These are phyloP conservation scores for Populus deltoides DNA, from an alignment of 345 rosid genomes.

Conservation along the genomic window DNA sequence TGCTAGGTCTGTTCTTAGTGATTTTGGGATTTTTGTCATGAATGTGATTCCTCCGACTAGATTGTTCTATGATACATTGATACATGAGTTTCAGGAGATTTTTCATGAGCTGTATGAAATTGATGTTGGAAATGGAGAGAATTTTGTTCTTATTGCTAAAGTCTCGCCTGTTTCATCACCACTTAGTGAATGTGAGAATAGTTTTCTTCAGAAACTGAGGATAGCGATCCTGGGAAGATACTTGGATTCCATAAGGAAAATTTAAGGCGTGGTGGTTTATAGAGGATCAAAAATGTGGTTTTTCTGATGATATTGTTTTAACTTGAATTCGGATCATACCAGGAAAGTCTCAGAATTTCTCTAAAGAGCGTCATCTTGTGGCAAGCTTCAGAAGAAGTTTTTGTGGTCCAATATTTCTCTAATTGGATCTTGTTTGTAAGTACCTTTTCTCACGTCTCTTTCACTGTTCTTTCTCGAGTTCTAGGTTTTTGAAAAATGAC, in stretches of 20 bases:
- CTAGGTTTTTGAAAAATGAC: background rate
- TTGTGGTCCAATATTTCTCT: background rate
- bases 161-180: slow-evolving; percentile 15
- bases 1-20: slow-evolving; percentile 46
- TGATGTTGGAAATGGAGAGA: slow-evolving; percentile 66
- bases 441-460: too few relatives aligned
- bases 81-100: slow-evolving; percentile 32
- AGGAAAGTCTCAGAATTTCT: background rate
- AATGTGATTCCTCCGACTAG: slow-evolving; percentile 61
- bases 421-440: background rate
- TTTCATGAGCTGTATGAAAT: slow-evolving; percentile 71
- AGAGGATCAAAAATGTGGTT: background rate
- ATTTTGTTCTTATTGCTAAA: slow-evolving; percentile 57
- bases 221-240: slow-evolving; percentile 31
- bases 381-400: background rate
- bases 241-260: slow-evolving; percentile 49
- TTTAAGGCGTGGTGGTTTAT: slow-evolving; percentile 17
- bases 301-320: background rate
- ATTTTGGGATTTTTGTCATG: slow-evolving; percentile 54
- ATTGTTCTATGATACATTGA: slow-evolving; percentile 38
- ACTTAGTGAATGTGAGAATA: slow-evolving; percentile 18
- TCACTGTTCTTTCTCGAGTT: too few relatives aligned
- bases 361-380: background rate
- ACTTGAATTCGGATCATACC: too few relatives aligned
- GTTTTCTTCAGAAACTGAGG: slow-evolving; percentile 38